Base-by-base conservation (phyloP, 345 rosid genomes). In the Sisymbrium irio region DNA sequence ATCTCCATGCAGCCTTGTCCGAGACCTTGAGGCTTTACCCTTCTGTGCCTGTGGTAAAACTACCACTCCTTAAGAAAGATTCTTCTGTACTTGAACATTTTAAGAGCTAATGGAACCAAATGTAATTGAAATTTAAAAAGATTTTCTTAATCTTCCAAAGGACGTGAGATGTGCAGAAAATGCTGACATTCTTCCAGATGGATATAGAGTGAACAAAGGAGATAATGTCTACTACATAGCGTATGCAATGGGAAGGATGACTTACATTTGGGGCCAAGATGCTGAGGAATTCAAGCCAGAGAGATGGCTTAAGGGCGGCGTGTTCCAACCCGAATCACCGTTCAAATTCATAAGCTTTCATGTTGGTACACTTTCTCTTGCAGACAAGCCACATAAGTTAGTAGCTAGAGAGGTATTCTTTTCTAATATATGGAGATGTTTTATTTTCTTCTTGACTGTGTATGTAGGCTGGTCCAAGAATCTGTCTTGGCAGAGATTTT, bases 241-340 rank as follows among this genome's bases (percentile, higher is more conserved):
- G 0, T 90, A 88, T 28, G 83, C 93, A 18, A 93, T 90, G 96
- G 97, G 87, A 2, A 87, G 96, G 80, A 86, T 90, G 93, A 54
- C 69, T 55, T 82, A 70, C 67, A 79, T 87, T 4, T 90, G 98
- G 96, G 97, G 98, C 11, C 83, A 88, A 1, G 89, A 87, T 22
- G 25, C 25, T 22, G 25, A 22, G 25, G 25, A 22, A 22, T 22
- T 22, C 25, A 72, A 69, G 22, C 95, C 95, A 0, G 90, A 90
- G 79, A 84, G 98, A 77, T 88, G 98, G 97, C 83, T 90, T 15
- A 76, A 76, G 14, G 66, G 76, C 14, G 90, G 95, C 22, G 33
- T 72, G 25, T 88, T 92, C 73, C 90, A 81, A 44, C 87, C 86
- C 0, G 84, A 90, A 72, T 81, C 88, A 1, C 86, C 89, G 0